A percentile compares a stretch with the other conserved stretches of the same genome.
phyloP scores from a whole-genome alignment of 192 early-diverging fungal species.

The Backusella luteola region DNA sequence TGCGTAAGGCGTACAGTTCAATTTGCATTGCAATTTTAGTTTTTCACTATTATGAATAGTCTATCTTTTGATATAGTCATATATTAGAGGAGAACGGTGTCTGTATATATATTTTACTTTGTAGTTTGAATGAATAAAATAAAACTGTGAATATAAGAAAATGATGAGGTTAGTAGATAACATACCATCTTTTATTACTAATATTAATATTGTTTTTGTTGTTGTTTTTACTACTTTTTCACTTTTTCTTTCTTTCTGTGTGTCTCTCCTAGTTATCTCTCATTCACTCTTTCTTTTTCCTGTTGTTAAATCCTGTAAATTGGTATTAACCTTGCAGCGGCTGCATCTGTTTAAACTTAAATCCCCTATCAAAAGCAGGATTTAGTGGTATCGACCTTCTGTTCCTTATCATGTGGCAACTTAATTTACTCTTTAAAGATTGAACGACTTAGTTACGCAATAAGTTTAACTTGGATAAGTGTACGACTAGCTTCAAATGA shows the following conservation, averaged over 20 bases:
- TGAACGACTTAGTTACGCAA: conserved; percentile 33
- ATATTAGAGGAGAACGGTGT: conserved; percentile 79
- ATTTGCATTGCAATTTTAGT: conserved; percentile 59
- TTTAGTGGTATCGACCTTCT: conserved; percentile 74
- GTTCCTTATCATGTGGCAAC: conserved; percentile 57
- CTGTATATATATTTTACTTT: background rate
- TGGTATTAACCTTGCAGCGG: conserved; percentile 43
- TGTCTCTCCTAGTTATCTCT: background rate
- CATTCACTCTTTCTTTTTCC: background rate
- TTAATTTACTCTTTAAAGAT: conserved; percentile 72
- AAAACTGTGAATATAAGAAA: background rate
- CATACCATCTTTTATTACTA: background rate
- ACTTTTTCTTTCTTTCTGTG: background rate
- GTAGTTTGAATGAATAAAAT: background rate
- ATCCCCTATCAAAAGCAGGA: conserved; percentile 83
- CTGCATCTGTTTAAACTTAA: conserved; percentile 66
- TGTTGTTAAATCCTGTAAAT: background rate
- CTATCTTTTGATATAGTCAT: conserved; percentile 68
- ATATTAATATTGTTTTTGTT: background rate
- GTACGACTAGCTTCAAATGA: conserved; percentile 16
- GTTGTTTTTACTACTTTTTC: background rate
- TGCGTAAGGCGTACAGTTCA: conserved; percentile 67
- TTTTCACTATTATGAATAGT: conserved; percentile 59
- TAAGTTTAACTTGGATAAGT: conserved; percentile 14
- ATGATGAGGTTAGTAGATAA: too few species aligned